These are phyloP conservation scores for Priceomyces medius DNA, from an alignment of 805 yeast species.

Conservation along the genomic window DNA sequence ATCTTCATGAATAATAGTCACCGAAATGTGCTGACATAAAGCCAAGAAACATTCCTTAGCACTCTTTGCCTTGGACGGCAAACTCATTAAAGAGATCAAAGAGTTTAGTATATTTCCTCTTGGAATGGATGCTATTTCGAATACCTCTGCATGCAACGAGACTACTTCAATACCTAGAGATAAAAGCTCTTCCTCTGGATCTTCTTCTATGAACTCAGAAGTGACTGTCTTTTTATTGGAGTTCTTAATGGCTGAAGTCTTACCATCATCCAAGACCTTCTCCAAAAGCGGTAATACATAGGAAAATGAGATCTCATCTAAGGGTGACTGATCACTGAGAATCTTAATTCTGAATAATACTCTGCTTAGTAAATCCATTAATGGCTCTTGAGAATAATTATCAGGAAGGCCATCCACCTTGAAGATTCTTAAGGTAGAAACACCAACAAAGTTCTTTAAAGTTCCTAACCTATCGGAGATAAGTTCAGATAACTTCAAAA, in stretches of 20 bases:
- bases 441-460: conserved; percentile 57
- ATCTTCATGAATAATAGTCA: conserved; percentile 57
- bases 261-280: conserved; percentile 66
- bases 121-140: conserved; percentile 67
- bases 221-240: conserved; percentile 51
- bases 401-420: conserved; percentile 46
- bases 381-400: conserved; percentile 48
- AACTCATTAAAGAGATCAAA: conserved; percentile 62
- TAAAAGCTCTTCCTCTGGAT: conserved; percentile 84
- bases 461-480: conserved; percentile 52
- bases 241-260: conserved; percentile 50
- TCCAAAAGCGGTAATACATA: conserved; percentile 75
- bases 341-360: conserved; percentile 75
- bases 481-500: conserved; percentile 53
- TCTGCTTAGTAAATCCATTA: conserved; percentile 55
- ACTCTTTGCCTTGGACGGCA: conserved; percentile 75
- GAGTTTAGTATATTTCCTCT: conserved; percentile 62
- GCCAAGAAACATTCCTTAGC: conserved; percentile 83
- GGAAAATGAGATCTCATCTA: conserved; percentile 66
- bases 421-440: conserved; percentile 63
- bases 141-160: conserved; percentile 63
- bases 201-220: conserved; percentile 75
- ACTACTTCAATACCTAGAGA: conserved; percentile 74
- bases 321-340: conserved; percentile 66
- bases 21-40: conserved; percentile 72